phyloP scores from a whole-genome alignment of 2,329 filamentous ascomycete genomes.

The Pezicula radicicola region DNA sequence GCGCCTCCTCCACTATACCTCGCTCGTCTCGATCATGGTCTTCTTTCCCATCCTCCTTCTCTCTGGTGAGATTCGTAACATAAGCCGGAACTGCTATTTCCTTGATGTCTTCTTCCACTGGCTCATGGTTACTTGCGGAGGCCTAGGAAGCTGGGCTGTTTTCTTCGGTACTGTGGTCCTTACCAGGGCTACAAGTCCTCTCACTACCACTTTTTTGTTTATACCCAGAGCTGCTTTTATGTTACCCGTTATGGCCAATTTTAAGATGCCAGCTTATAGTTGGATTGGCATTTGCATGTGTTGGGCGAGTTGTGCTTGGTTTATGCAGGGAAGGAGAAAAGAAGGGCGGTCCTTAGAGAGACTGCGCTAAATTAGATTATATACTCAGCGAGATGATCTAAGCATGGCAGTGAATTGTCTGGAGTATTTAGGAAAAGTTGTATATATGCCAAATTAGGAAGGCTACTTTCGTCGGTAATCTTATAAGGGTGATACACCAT shows the following conservation, averaged over 20 bases:
- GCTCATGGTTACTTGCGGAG: slow-evolving; percentile 47
- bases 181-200: slow-evolving; percentile 45
- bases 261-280: slow-evolving; percentile 45
- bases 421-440: too few relatives aligned
- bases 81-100: slow-evolving; percentile 49
- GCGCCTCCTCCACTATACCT: slow-evolving; percentile 48
- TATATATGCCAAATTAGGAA: too few relatives aligned
- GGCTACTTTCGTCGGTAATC: too few relatives aligned
- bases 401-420: too few relatives aligned
- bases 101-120: slow-evolving; percentile 54
- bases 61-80: slow-evolving; percentile 44
- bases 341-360: slow-evolving; percentile 25
- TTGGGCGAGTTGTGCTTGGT: slow-evolving; percentile 47
- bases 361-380: slow-evolving; percentile 9
- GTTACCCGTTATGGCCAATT: slow-evolving; percentile 41
- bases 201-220: slow-evolving; percentile 46
- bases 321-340: slow-evolving; percentile 39
- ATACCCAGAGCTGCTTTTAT: slow-evolving; percentile 46
- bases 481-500: too few relatives aligned
- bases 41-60: slow-evolving; percentile 46
- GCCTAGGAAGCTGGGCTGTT: slow-evolving; percentile 43
- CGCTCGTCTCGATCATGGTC: slow-evolving; percentile 43
- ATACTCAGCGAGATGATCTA: too few relatives aligned
- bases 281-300: slow-evolving; percentile 50
- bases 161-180: slow-evolving; percentile 45